These are phyloP conservation scores for Pleurotus djamor DNA, from an alignment of 768 basidiomycete species.

Conservation along the genomic window DNA sequence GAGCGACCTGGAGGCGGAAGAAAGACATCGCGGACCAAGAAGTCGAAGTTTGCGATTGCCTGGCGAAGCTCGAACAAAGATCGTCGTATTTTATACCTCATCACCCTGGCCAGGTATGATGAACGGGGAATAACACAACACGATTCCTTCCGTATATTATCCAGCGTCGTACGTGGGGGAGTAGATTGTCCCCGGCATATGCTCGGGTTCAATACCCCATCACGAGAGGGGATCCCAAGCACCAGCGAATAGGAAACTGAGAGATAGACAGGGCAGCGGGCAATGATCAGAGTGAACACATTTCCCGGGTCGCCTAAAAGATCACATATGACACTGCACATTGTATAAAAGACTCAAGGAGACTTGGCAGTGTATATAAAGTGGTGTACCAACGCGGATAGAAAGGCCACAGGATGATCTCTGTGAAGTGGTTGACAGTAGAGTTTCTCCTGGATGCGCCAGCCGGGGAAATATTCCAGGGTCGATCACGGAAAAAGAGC, in stretches of 20 bases:
- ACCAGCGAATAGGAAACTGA: no score
- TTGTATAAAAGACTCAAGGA: neutral
- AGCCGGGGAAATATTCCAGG: no score
- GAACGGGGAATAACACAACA: neutral
- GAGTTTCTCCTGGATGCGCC: no score
- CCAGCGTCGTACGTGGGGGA: neutral
- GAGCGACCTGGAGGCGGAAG: neutral
- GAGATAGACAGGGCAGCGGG: neutral
- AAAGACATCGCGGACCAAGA: neutral
- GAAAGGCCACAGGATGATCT: no score
- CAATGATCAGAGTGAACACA: neutral
- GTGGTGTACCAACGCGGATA: no score
- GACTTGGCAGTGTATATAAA: no score
- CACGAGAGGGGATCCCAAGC: neutral
- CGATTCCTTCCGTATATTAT: neutral
- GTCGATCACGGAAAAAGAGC: no score
- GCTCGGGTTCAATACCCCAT: neutral
- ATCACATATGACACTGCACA: neutral
- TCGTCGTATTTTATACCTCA: neutral
- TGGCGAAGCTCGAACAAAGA: no score
- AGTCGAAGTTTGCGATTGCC: no score
- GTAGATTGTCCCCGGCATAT: neutral
- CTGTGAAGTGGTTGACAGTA: no score
- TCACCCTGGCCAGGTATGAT: neutral
- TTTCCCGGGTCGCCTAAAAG: neutral